phyloP scores from a whole-genome alignment of 106 monocot species.

The Dendrobium huoshanense region DNA sequence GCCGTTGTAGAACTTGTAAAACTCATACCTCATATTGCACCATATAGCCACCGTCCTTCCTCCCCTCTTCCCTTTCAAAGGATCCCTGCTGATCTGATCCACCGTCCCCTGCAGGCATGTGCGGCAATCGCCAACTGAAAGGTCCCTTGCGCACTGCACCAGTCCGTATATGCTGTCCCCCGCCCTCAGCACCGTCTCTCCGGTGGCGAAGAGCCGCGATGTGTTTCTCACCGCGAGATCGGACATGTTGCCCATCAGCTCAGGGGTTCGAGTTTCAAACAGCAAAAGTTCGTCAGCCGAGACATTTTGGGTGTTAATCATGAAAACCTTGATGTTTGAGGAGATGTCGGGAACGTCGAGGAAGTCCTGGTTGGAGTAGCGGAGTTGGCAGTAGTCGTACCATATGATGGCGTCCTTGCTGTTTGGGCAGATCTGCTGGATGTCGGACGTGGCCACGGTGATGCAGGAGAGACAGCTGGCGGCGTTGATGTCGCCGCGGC shows the following conservation, averaged over 20 bases:
- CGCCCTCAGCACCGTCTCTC: slow-evolving; percentile 2
- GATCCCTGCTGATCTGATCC: not conserved
- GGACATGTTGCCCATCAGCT: not conserved
- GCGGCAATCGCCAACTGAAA: slow-evolving; percentile 12
- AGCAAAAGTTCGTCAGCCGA: not conserved
- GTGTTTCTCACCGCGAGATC: not conserved
- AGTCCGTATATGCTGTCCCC: slow-evolving; percentile 17
- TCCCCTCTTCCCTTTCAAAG: slow-evolving; percentile 8
- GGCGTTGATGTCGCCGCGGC: slow-evolving; percentile 28
- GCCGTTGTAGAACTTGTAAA: slow-evolving; percentile 12
- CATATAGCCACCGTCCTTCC: slow-evolving; percentile 19
- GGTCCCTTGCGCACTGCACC: slow-evolving; percentile 36
- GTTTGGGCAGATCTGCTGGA: slow-evolving; percentile 13
- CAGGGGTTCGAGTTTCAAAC: slow-evolving; percentile 5
- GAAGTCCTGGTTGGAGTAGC: slow-evolving; percentile 27
- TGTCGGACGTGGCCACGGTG: not conserved
- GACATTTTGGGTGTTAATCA: not conserved
- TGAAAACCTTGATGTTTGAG: not conserved
- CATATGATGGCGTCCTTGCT: slow-evolving; percentile 20
- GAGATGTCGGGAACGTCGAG: not conserved
- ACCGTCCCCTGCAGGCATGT: slow-evolving; percentile 12
- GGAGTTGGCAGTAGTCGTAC: slow-evolving; percentile 36
- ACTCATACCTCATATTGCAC: slow-evolving; percentile 35
- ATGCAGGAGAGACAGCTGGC: slow-evolving; percentile 29
- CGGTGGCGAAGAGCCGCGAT: slow-evolving; percentile 9